phyloP scores from a whole-genome alignment of 1,284 basidiomycete genomes.

The Cystobasidiaceae sp. region DNA sequence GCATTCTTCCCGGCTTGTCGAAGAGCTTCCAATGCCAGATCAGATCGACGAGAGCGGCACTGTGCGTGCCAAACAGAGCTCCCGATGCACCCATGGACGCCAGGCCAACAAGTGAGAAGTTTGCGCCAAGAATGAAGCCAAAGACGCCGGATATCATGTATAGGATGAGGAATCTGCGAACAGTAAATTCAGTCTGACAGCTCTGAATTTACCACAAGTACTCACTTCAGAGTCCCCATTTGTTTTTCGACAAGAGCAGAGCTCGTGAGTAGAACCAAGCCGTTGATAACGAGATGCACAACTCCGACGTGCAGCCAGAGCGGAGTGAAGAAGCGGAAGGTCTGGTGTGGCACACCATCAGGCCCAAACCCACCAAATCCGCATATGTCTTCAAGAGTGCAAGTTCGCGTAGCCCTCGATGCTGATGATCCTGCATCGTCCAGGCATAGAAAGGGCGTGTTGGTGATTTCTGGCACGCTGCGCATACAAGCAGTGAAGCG shows the following conservation, averaged over 20 bases:
- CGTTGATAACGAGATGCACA: slow-evolving; percentile 79
- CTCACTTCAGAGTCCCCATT: slow-evolving; percentile 53
- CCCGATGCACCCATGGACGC: slow-evolving; percentile 91
- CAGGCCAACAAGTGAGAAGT: slow-evolving; percentile 77
- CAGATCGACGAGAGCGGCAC: slow-evolving; percentile 73
- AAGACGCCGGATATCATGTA: slow-evolving; percentile 40
- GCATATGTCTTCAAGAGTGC: slow-evolving; percentile 76
- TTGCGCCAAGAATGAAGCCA: slow-evolving; percentile 54
- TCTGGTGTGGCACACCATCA: slow-evolving; percentile 65
- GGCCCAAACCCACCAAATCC: slow-evolving; percentile 75
- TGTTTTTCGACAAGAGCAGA: slow-evolving; percentile 76
- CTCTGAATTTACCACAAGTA: too few relatives aligned
- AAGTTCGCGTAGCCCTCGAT: slow-evolving; percentile 47
- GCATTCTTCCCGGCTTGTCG: slow-evolving; percentile 67
- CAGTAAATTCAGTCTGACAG: too few relatives aligned
- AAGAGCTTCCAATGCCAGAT: slow-evolving; percentile 88
- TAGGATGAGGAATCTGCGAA: slow-evolving; percentile 32
- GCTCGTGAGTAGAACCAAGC: slow-evolving; percentile 75
- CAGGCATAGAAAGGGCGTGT: slow-evolving; percentile 1
- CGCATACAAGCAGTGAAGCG: slow-evolving; percentile 91
- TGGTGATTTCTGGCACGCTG: slow-evolving; percentile 42
- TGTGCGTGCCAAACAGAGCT: slow-evolving; percentile 86
- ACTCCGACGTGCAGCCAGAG: slow-evolving; percentile 54
- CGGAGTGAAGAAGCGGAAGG: slow-evolving; percentile 55
- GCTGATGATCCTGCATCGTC: slow-evolving; percentile 31